Base-by-base conservation (phyloP, 2,329 filamentous ascomycete genomes). In the Cladobotryum protrusum region DNA sequence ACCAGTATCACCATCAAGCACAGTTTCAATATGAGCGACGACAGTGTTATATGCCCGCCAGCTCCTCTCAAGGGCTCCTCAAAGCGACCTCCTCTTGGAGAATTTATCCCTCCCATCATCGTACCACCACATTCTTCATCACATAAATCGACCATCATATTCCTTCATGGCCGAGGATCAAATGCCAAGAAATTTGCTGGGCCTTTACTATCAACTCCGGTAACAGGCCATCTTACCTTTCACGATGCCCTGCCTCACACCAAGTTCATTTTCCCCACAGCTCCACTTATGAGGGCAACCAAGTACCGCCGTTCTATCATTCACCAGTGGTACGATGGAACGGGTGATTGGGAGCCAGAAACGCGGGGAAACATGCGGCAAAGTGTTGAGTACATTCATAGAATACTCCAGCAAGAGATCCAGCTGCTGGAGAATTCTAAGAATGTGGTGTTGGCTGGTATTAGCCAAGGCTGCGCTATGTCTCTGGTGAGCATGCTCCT, bases 381-480 rank as follows among this genome's bases (percentile, higher is more conserved):
- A n/a, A 74, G 71, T 3, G 61, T 65, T 3, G 54, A 54, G 8
- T 70, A 69, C 48, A 44, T 78, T 0, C 70, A 74, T 36, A 54
- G 32, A 0, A 52, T 77, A 1, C 9, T 78, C 1, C 46, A 50
- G 3, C 39, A 51, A 0, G 74, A 77, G 52, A 63, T 69, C 1
- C 56, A 46, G 1, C n/a, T 58, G 0, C 49, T 78, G 0, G 44
- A 43, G 0, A 70, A 72, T 3, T 54, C 64, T 0, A 46, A 55
- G 12, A 72, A 68, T 39, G 60, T 80, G 0, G 59, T 77, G 1
- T 53, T 81, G 0, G 72, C 73, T 36, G 77, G 77, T 0, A 59
- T 80, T 15, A 81, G 78, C 44, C 77, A 81, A 54, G 78, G 78
- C 0, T 77, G 74, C 54, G 77, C 77, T 3, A 71, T 72, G 39